Evolutionary conservation across 148 eudicot species (phyloP), one percentile per base, ranked within the genome.

Genomic region (Vaccinium vitisidaea): DNA sequence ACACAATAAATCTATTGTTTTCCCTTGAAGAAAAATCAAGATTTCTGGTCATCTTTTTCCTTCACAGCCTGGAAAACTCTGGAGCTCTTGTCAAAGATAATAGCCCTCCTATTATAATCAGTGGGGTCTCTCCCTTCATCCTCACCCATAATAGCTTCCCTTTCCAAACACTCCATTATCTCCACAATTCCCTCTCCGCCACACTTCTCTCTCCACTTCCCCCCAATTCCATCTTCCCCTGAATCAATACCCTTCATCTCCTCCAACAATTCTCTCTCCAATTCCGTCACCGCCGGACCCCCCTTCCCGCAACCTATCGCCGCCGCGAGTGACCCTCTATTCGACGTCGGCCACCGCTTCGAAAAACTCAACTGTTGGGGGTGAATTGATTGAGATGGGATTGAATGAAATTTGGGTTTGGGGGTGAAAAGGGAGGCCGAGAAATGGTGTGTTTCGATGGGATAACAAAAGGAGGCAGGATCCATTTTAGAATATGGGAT

Each of bases 121-220:
- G 4, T 79, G 2, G 98, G 90, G 11, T 92, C 88, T 50, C 84
- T 90, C 0, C 98, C 97, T 73, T 90, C 86, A 80, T 94, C 94
- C 30, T 90, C 93, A 5, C 97, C 95, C 97, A 93, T 92, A 54
- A 93, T 95, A 18, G 98, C 95, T 87, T 93, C 98, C 75, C 76
- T 91, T 86, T 94, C 98, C 84, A 94, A 91, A 81, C 95, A 93
- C 91, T 93, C 97, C 84, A 95, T 65, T 49, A 92, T 75, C 84
- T 95, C 95, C 46, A 77, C 92, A 39, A 89, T 82, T 9, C 92
- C 90, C 10, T 56, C 87, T 9, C 54, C 70, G n/a, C 52, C 46
- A 63, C 89, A 87, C 78, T 87, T 90, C 73, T 86, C 94, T 39
- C 27, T 85, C 92, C 90, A 83, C 16, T 30, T 58, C 69, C 84